A percentile compares a stretch with the other conserved stretches of the same genome.
Conservation (phyloP, 805 yeast genomes). For the Tetrapisispora fleetii region DNA sequence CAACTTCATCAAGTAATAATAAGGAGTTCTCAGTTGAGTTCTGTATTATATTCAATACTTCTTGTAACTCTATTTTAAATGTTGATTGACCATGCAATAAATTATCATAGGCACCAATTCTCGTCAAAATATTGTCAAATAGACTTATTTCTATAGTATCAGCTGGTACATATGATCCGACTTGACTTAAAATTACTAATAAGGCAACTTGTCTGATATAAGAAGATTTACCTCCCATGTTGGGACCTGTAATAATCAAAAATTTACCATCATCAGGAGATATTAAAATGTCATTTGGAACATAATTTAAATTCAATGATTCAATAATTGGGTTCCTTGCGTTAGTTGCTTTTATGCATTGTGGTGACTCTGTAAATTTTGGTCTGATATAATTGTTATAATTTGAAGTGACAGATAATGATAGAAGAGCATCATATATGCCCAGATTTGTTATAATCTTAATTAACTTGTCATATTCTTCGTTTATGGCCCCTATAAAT, state of each 20-base stretch:
- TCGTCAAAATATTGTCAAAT: constrained; percentile 46
- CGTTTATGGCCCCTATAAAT: constrained; percentile 33
- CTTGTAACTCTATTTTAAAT: constrained; percentile 93
- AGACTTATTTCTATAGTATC: constrained; percentile 49
- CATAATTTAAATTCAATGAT: constrained; percentile 38
- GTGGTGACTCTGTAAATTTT: constrained; percentile 34
- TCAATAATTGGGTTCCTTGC: constrained; percentile 66
- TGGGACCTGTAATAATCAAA: constrained; percentile 54
- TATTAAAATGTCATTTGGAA: constrained; percentile 58
- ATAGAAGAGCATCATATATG: constrained; percentile 53
- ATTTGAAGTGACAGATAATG: constrained; percentile 52
- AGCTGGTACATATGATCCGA: constrained; percentile 46
- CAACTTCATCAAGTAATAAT: constrained; percentile 87
- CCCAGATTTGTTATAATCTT: constrained; percentile 41
- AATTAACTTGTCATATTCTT: constrained; percentile 32
- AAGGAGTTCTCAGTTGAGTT: constrained; percentile 71
- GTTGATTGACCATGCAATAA: constrained; percentile 70
- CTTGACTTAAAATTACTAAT: constrained; percentile 43
- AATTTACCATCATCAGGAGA: constrained; percentile 38
- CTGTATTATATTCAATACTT: constrained; percentile 77
- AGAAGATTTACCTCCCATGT: constrained; percentile 57
- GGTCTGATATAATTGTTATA: constrained; percentile 43
- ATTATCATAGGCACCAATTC: constrained; percentile 82
- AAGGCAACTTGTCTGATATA: constrained; percentile 44
- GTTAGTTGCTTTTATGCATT: constrained; percentile 39